Evolutionary conservation across 768 basidiomycete genomes (phyloP).

Genomic region (Pulveroboletus sp.): DNA sequence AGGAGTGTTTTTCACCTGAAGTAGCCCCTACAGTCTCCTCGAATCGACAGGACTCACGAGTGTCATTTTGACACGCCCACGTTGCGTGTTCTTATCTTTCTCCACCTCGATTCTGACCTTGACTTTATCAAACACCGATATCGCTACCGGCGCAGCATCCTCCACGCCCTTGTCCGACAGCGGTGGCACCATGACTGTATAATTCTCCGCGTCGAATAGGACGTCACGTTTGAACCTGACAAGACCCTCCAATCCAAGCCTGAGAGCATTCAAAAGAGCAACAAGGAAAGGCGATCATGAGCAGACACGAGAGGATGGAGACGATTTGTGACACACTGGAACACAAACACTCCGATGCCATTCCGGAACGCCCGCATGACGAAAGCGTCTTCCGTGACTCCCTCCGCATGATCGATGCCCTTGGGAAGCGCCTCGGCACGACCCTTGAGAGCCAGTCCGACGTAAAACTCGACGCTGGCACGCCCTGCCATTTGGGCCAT

Average conservation of each 20-base stretch:
- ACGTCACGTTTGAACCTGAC: slow-evolving; percentile 91
- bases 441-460: slow-evolving; percentile 84
- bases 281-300: neutral
- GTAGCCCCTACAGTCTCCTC: slow-evolving; percentile 30
- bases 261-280: slow-evolving; percentile 27
- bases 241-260: slow-evolving; percentile 90
- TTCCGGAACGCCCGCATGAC: slow-evolving; percentile 94
- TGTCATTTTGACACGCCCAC: slow-evolving; percentile 84
- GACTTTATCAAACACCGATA: slow-evolving; percentile 93
- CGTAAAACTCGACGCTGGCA: slow-evolving; percentile 96
- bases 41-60: slow-evolving; percentile 65
- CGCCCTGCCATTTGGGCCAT: slow-evolving; percentile 98
- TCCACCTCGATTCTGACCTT: slow-evolving; percentile 87
- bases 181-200: slow-evolving; percentile 69
- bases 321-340: slow-evolving; percentile 54
- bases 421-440: slow-evolving; percentile 39
- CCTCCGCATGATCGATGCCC: slow-evolving; percentile 26
- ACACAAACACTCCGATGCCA: slow-evolving; percentile 94
- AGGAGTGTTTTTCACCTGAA: too few relatives aligned
- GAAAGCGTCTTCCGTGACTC: slow-evolving; percentile 77
- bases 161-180: slow-evolving; percentile 9
- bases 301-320: neutral
- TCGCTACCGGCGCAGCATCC: slow-evolving; percentile 42
- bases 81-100: slow-evolving; percentile 90
- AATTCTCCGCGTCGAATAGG: slow-evolving; percentile 88